Base-by-base conservation (phyloP, 306 rosid species). In the Aeschynomene evenia region DNA sequence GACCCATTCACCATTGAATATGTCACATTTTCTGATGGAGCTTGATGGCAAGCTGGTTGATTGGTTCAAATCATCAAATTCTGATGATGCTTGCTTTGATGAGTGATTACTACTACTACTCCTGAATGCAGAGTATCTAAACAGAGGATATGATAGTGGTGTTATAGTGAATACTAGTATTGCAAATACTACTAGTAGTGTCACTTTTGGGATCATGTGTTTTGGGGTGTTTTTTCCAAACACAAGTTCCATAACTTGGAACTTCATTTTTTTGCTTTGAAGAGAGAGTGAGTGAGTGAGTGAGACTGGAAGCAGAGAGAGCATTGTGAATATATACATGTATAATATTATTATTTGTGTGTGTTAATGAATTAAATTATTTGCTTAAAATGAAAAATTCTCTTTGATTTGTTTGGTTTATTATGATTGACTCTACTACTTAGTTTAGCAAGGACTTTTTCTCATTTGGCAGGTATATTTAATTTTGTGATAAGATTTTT, bases 1-100 rank as follows among this genome's bases (percentile, higher is more conserved):
- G 1, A 93, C 58, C 98, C 98, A 93, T 57, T 93, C 90, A 1
- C 98, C 98, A 3, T 50, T 76, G 62, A 90, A 93, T 31, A 93
- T 75, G 71, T 93, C 98, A 76, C 98, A 93, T 43, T 77, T 78
- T 22, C 76, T 53, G 0, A 67, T 46, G 4, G 79, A 73, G 5
- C 75, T 39, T 68, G 78, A 68, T 0, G 84, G 75, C 22, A 56
- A 39, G 9, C 80, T 79, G 11, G 78, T 13, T 56, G 78, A 71
- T n/a, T 75, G 74, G 19, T 81, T 64, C 57, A 74, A 22, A 15
- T 66, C 81, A 59, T 78, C 85, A 71, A 74, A 66, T 28, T 75
- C 74, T 1, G 83, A 63, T 0, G 75, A 31, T 2, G 85, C n/a
- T 3, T 66, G 34, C 8, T 84, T 51, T 0, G 77, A 7, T 13